Evolutionary conservation across 306 rosid species (phyloP).

Genomic region (Medicago ruthenica): DNA sequence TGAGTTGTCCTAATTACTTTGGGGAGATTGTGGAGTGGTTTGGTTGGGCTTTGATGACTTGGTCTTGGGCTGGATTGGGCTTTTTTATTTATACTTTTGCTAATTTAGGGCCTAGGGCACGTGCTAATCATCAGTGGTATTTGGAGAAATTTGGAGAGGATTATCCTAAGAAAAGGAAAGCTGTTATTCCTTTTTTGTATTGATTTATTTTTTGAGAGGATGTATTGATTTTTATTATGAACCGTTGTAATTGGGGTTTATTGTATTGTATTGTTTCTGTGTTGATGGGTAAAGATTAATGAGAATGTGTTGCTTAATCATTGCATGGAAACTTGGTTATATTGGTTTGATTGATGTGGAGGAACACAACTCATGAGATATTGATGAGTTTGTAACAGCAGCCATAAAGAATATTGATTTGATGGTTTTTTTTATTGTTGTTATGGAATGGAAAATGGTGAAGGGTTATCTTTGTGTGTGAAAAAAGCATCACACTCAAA

Average conservation of each 20-base stretch:
- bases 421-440: neutral
- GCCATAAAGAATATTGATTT: constrained; percentile 45
- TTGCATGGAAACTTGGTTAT: no score
- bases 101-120: constrained; percentile 81
- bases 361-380: constrained; percentile 27
- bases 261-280: neutral
- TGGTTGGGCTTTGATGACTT: constrained; percentile 84
- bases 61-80: constrained; percentile 75
- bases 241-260: constrained; percentile 1
- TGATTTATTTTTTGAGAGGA: constrained; percentile 27
- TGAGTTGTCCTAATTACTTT: constrained; percentile 79
- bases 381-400: constrained; percentile 36
- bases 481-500: neutral
- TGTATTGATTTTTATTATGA: constrained; percentile 57
- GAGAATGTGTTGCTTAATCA: neutral
- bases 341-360: neutral
- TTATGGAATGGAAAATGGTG: neutral
- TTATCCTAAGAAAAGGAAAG: constrained; percentile 74
- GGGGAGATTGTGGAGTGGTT: constrained; percentile 90
- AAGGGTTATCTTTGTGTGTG: constrained; percentile 4
- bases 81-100: constrained; percentile 74
- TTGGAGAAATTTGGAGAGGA: constrained; percentile 83
- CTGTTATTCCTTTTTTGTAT: constrained; percentile 76
- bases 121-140: constrained; percentile 75
- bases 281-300: neutral